A percentile compares a stretch with the other conserved stretches of the same genome.
Conservation (phyloP, 495 filamentous ascomycete genomes). For the Daldinia grandis region DNA sequence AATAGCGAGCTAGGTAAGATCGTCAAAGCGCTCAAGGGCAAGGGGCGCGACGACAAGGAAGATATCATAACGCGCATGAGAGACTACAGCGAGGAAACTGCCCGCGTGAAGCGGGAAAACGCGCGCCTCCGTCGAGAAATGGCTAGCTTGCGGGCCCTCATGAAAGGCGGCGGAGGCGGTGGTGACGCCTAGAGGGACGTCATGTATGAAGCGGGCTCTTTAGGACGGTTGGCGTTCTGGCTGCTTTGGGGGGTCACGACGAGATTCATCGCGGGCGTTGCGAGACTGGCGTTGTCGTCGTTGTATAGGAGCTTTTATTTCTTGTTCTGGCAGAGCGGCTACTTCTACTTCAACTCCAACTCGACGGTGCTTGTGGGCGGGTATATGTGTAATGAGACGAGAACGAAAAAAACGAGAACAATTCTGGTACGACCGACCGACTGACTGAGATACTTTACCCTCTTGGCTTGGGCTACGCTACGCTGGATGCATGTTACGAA, state of each 20-base stretch:
- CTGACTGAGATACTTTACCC: background rate
- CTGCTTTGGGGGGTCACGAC: slow-evolving; percentile 34
- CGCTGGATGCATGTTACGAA: background rate
- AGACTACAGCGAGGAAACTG: slow-evolving; percentile 73
- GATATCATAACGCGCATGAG: slow-evolving; percentile 73
- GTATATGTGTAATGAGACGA: slow-evolving; percentile 5
- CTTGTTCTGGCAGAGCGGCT: background rate
- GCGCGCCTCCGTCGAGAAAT: slow-evolving; percentile 62
- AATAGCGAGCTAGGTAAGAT: slow-evolving; percentile 89
- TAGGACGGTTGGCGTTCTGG: slow-evolving; percentile 40
- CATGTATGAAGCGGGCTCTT: slow-evolving; percentile 25
- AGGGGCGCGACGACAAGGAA: slow-evolving; percentile 75
- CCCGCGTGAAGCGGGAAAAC: slow-evolving; percentile 82
- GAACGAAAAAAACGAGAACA: background rate
- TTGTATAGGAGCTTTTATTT: slow-evolving; percentile 1
- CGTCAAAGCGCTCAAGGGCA: slow-evolving; percentile 72
- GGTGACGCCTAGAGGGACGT: slow-evolving; percentile 46
- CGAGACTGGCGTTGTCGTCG: slow-evolving; percentile 12
- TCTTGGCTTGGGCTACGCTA: background rate
- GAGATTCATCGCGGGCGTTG: slow-evolving; percentile 17
- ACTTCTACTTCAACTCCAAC: background rate
- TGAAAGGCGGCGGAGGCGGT: slow-evolving; percentile 47
- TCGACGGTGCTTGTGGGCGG: background rate
- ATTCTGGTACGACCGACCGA: background rate
- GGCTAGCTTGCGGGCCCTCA: slow-evolving; percentile 55